Percentiles rank a stretch among this genome's conserved stretches.
These are phyloP conservation scores for Grammothele lineata DNA, from an alignment of 768 basidiomycete species.

Conservation along the genomic window DNA sequence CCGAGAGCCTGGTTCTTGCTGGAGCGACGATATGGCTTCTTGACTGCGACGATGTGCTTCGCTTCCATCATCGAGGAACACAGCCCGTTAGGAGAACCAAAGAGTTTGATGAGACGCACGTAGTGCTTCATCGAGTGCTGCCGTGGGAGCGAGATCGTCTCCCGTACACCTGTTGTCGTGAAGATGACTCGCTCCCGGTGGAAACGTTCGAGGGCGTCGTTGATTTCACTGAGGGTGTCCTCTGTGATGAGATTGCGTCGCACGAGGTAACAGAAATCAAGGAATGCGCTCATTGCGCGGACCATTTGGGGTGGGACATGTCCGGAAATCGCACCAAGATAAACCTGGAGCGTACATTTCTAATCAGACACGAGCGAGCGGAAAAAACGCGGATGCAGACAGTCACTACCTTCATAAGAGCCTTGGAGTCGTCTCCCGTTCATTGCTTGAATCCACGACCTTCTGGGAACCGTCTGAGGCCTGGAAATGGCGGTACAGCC, in stretches of 20 bases:
- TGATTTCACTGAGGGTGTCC: background rate
- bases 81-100: conserved; percentile 23
- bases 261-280: background rate
- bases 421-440: conserved; percentile 26
- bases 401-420: conserved; percentile 23
- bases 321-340: conserved; percentile 11
- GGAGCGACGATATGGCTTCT: conserved; percentile 20
- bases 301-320: background rate
- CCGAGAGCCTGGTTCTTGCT: conserved; percentile 15
- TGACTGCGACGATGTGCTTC: conserved; percentile 22
- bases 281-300: background rate
- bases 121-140: conserved; percentile 14
- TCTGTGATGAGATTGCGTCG: background rate
- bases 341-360: too few species aligned
- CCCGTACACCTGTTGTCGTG: background rate
- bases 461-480: conserved; percentile 18
- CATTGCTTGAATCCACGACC: conserved; percentile 25
- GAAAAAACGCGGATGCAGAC: background rate
- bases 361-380: too few species aligned
- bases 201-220: background rate
- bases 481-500: conserved; percentile 16
- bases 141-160: background rate
- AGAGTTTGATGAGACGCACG: conserved; percentile 7
- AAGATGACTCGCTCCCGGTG: conserved; percentile 7
- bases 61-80: conserved; percentile 25